Evolutionary conservation across 768 basidiomycete genomes (phyloP).

Genomic region (Lentinus tigrinus): DNA sequence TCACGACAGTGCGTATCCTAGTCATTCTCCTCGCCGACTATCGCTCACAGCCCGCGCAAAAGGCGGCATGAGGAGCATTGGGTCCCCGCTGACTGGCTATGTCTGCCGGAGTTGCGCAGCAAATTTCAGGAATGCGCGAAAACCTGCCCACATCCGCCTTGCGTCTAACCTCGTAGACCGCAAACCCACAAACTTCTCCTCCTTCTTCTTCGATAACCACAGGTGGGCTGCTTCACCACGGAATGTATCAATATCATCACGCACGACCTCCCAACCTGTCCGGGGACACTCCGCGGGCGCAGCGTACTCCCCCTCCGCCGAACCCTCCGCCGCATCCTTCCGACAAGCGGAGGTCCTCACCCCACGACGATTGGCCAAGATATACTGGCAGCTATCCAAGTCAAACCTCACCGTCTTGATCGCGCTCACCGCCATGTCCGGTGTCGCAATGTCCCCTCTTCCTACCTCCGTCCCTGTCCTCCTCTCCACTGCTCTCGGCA

Average conservation of each 20-base stretch:
- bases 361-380: constrained; percentile 49
- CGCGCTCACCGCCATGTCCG: constrained; percentile 86
- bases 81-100: constrained; percentile 1
- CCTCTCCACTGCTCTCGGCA: constrained; percentile 85
- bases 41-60: neutral
- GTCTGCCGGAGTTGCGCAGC: constrained; percentile 13
- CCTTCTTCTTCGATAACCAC: constrained; percentile 65
- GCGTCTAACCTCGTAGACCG: constrained; percentile 17
- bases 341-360: constrained; percentile 38
- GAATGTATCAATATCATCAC: neutral
- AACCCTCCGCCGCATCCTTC: constrained; percentile 19
- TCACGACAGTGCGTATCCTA: neutral
- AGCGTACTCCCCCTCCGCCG: constrained; percentile 13
- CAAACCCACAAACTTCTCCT: constrained; percentile 37
- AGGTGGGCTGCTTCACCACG: constrained; percentile 40
- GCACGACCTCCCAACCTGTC: neutral
- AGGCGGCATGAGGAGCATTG: neutral
- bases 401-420: constrained; percentile 79
- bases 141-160: constrained; percentile 7
- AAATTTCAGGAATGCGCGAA: constrained; percentile 2
- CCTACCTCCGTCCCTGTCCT: constrained; percentile 83
- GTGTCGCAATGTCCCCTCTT: constrained; percentile 89
- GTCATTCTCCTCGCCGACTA: neutral
- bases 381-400: constrained; percentile 85
- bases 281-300: constrained; percentile 18